These are phyloP conservation scores for Diospyros kaki DNA, from an alignment of 148 eudicot genomes.

Conservation along the genomic window DNA sequence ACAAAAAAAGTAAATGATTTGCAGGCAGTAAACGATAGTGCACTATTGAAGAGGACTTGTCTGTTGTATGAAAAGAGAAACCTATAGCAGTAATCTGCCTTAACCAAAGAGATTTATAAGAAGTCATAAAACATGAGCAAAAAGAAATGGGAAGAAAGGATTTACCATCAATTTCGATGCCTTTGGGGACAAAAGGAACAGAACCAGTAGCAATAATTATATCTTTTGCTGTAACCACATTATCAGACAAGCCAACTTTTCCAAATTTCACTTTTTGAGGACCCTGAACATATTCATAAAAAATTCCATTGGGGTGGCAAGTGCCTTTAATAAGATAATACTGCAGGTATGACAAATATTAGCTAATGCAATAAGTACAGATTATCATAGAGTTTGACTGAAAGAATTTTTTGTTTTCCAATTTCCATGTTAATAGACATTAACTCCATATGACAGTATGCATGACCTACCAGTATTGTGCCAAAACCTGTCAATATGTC, in stretches of 20 bases:
- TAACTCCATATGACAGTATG: background rate
- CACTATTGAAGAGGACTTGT: background rate
- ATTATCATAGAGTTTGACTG: background rate
- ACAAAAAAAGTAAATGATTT: too few relatives aligned
- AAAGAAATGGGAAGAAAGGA: slow-evolving; percentile 3
- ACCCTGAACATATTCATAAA: slow-evolving; percentile 46
- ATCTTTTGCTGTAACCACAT: slow-evolving; percentile 66
- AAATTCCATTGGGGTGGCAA: background rate
- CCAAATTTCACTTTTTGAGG: slow-evolving; percentile 55
- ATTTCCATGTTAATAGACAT: background rate
- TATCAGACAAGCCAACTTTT: slow-evolving; percentile 36
- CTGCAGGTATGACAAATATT: background rate
- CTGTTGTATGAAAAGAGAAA: background rate
- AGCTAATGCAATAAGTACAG: background rate
- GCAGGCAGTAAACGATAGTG: too few relatives aligned
- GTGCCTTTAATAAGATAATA: background rate
- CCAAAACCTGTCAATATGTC: slow-evolving; percentile 86
- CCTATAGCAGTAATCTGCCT: slow-evolving; percentile 2
- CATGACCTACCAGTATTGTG: slow-evolving; percentile 54
- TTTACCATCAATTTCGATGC: slow-evolving; percentile 90
- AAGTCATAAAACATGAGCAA: background rate
- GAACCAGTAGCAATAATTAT: slow-evolving; percentile 92
- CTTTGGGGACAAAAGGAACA: slow-evolving; percentile 87
- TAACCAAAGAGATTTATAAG: background rate
- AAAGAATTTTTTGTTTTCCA: background rate